Percentiles rank a stretch among this genome's conserved stretches.
phyloP scores from a whole-genome alignment of 2,329 filamentous ascomycete species.

The Gyromitra esculenta region DNA sequence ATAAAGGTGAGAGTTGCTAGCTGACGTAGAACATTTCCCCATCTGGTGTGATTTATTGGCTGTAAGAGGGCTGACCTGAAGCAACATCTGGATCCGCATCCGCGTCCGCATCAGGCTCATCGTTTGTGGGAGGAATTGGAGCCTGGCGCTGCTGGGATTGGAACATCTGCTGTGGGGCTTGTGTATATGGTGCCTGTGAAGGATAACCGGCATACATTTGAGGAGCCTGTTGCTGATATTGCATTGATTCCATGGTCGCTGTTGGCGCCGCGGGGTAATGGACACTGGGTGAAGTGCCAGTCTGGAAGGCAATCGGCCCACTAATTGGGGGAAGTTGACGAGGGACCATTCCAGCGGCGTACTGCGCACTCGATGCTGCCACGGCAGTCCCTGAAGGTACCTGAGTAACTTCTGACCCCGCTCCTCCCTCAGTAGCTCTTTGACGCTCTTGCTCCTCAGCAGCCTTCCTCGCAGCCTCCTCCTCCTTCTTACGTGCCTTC shows the following conservation, averaged over 20 bases:
- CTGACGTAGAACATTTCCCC: slow-evolving; percentile 33
- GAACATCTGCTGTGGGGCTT: slow-evolving; percentile 52
- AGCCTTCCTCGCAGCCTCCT: slow-evolving; percentile 87
- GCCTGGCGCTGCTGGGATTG: slow-evolving; percentile 50
- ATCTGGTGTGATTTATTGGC: slow-evolving; percentile 51
- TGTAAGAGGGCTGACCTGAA: slow-evolving; percentile 54
- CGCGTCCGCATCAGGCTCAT: slow-evolving; percentile 57
- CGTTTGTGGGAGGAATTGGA: slow-evolving; percentile 53
- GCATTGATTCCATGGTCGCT: slow-evolving; percentile 67
- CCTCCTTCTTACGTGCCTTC: slow-evolving; percentile 99
- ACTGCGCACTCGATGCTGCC: slow-evolving; percentile 42
- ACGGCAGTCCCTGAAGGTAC: slow-evolving; percentile 58
- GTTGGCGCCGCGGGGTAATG: slow-evolving; percentile 74
- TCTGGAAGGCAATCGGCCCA: slow-evolving; percentile 68
- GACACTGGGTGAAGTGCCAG: slow-evolving; percentile 65
- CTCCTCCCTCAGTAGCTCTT: slow-evolving; percentile 65
- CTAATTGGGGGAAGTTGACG: slow-evolving; percentile 76
- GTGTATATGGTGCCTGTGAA: slow-evolving; percentile 38
- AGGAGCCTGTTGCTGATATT: slow-evolving; percentile 64
- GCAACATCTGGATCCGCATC: slow-evolving; percentile 57
- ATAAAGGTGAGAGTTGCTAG: slow-evolving; percentile 42
- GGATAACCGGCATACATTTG: slow-evolving; percentile 52
- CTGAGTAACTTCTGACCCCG: slow-evolving; percentile 66
- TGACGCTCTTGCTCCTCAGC: slow-evolving; percentile 85
- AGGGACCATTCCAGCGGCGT: slow-evolving; percentile 47